These are phyloP conservation scores for Penicillium sp. DNA, from an alignment of 2,329 filamentous ascomycete species.

Conservation along the genomic window DNA sequence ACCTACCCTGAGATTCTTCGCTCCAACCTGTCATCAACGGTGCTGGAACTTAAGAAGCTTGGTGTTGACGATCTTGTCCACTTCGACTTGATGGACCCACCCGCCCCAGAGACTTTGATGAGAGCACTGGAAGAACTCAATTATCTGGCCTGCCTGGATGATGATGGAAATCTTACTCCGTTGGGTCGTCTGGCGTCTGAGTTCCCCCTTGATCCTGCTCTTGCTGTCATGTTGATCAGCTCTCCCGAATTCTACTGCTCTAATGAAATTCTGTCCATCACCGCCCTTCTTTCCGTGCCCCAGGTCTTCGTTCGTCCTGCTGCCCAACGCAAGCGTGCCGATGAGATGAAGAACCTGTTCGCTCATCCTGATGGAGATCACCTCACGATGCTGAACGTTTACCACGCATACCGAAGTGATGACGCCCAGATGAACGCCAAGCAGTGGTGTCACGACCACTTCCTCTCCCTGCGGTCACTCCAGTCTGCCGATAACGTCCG, in stretches of 20 bases:
- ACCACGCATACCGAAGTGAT: conserved; percentile 89
- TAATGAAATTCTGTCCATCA: conserved; percentile 95
- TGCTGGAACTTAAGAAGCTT: conserved; percentile 95
- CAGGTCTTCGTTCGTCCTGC: conserved; percentile 90
- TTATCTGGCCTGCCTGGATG: conserved; percentile 92
- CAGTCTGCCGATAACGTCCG: conserved; percentile 94
- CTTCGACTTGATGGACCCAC: conserved; percentile 98
- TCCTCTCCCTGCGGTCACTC: conserved; percentile 82
- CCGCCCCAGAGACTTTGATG: conserved; percentile 97
- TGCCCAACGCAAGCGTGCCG: conserved; percentile 80
- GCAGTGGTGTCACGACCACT: conserved; percentile 97
- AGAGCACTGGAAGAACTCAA: conserved; percentile 95
- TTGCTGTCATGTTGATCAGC: conserved; percentile 97
- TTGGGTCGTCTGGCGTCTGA: conserved; percentile 87
- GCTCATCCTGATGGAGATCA: conserved; percentile 93
- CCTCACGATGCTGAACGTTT: conserved; percentile 92
- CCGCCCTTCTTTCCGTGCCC: conserved; percentile 87
- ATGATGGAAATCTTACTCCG: conserved; percentile 87
- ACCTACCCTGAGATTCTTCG: conserved; percentile 94
- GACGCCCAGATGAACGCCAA: conserved; percentile 70
- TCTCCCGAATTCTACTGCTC: conserved; percentile 98
- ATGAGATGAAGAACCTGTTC: conserved; percentile 96
- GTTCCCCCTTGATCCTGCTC: conserved; percentile 88
- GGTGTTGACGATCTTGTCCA: conserved; percentile 94
- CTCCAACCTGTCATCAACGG: conserved; percentile 91